A percentile compares a stretch with the other conserved stretches of the same genome.
Evolutionary conservation across 2,329 filamentous ascomycete genomes (phyloP).

Genomic region (Zarea fungicola): DNA sequence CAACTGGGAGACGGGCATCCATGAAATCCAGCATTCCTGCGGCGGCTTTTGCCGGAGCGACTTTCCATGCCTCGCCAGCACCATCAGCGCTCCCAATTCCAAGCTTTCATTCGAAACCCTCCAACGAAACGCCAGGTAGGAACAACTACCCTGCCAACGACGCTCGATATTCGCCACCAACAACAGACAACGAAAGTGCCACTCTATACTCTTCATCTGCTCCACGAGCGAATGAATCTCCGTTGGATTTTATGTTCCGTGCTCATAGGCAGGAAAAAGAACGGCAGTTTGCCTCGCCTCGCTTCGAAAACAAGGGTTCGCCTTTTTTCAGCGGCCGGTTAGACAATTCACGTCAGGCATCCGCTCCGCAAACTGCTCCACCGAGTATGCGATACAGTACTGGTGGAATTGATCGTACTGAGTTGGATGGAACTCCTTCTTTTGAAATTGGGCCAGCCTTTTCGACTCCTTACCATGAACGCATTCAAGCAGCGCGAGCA

Average conservation of each 20-base stretch:
- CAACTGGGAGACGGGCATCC: constrained; percentile 33
- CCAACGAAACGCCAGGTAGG: constrained; percentile 55
- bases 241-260: constrained; percentile 85
- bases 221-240: constrained; percentile 54
- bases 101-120: constrained; percentile 73
- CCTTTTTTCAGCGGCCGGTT: background rate
- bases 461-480: constrained; percentile 59
- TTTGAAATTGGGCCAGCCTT: constrained; percentile 60
- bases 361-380: constrained; percentile 41
- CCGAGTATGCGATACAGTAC: constrained; percentile 10
- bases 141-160: constrained; percentile 31
- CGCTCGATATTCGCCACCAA: constrained; percentile 46
- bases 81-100: constrained; percentile 86
- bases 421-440: constrained; percentile 57
- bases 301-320: constrained; percentile 31
- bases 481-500: constrained; percentile 50
- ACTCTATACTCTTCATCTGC: constrained; percentile 34
- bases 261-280: constrained; percentile 77
- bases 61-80: constrained; percentile 91
- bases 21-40: constrained; percentile 40
- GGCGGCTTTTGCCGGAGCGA: constrained; percentile 81
- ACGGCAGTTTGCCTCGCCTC: constrained; percentile 48
- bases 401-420: constrained; percentile 32
- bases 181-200: constrained; percentile 47
- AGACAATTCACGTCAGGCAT: background rate